A percentile compares a stretch with the other conserved stretches of the same genome.
phyloP scores from a whole-genome alignment of 257 asterid species.

The Cordia subcordata region DNA sequence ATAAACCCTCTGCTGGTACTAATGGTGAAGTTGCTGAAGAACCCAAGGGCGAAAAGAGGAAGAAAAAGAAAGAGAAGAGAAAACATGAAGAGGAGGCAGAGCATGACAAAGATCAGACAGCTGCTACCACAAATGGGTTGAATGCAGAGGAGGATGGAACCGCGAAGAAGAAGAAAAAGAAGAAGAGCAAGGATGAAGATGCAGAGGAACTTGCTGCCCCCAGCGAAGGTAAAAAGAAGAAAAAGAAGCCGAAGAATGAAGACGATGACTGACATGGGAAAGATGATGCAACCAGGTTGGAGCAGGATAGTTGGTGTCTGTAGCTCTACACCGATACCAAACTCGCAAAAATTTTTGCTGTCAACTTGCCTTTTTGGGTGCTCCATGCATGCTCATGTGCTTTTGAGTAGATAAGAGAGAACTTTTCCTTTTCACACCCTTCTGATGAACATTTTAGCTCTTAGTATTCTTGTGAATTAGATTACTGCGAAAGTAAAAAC shows the following conservation, averaged over 20 bases:
- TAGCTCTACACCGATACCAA: not conserved
- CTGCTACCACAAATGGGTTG: constrained; percentile 20
- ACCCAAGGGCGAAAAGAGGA: constrained; percentile 74
- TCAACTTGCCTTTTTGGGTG: not conserved
- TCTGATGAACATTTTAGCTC: too few species aligned
- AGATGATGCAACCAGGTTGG: not conserved
- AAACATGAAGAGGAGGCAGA: constrained; percentile 38
- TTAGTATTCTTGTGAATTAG: too few species aligned
- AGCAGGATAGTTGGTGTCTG: too few species aligned
- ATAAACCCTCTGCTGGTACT: constrained; percentile 24
- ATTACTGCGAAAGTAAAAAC: too few species aligned
- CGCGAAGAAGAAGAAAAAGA: constrained; percentile 58
- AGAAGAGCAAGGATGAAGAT: constrained; percentile 39
- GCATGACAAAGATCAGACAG: constrained; percentile 16
- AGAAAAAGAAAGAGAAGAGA: constrained; percentile 68
- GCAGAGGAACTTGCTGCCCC: constrained; percentile 26
- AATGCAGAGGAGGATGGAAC: constrained; percentile 47
- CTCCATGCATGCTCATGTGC: not conserved
- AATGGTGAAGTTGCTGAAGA: constrained; percentile 52
- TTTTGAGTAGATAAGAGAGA: too few species aligned
- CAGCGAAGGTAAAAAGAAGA: constrained; percentile 28
- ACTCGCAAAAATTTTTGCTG: not conserved
- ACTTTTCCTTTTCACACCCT: too few species aligned
- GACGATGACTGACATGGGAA: constrained; percentile 21
- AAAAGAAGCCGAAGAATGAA: constrained; percentile 36